phyloP scores from a whole-genome alignment of 305 asterid genomes.

The Vinca major region DNA sequence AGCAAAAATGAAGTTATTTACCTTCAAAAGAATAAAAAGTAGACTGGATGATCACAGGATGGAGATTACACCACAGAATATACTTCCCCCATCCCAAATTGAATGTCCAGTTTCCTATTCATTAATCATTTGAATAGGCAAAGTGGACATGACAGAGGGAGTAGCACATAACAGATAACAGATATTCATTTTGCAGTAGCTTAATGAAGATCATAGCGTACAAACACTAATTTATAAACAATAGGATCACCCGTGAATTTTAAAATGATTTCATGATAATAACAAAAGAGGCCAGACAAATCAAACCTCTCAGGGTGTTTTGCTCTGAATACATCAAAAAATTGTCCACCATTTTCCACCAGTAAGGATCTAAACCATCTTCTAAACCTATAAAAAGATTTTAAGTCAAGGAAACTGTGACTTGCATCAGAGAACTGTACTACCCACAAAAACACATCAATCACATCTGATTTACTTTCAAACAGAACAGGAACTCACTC shows the following conservation, averaged over 20 bases:
- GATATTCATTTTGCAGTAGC: no score
- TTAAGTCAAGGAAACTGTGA: background rate
- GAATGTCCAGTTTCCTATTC: no score
- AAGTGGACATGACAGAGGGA: no score
- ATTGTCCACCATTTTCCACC: slow-evolving; percentile 59
- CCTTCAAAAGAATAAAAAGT: background rate
- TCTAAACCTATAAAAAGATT: slow-evolving; percentile 50
- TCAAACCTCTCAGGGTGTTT: slow-evolving; percentile 72
- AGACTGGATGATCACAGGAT: background rate
- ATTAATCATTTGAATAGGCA: no score
- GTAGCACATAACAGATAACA: no score
- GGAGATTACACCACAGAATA: background rate
- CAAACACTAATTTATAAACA: background rate
- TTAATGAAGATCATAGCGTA: background rate
- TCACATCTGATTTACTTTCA: background rate
- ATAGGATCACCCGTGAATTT: background rate
- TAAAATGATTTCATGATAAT: slow-evolving; percentile 3
- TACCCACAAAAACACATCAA: background rate
- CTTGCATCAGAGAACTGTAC: background rate
- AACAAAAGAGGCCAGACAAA: slow-evolving; percentile 16
- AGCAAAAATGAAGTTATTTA: slow-evolving; percentile 2
- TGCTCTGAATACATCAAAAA: slow-evolving; percentile 66
- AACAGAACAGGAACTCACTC: slow-evolving; percentile 42
- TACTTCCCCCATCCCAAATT: no score
- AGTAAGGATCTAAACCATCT: slow-evolving; percentile 84